Evolutionary conservation across 106 monocot genomes (phyloP), one percentile per base, ranked within the genome.

Genomic region (Phalaenopsis aphrodite): DNA sequence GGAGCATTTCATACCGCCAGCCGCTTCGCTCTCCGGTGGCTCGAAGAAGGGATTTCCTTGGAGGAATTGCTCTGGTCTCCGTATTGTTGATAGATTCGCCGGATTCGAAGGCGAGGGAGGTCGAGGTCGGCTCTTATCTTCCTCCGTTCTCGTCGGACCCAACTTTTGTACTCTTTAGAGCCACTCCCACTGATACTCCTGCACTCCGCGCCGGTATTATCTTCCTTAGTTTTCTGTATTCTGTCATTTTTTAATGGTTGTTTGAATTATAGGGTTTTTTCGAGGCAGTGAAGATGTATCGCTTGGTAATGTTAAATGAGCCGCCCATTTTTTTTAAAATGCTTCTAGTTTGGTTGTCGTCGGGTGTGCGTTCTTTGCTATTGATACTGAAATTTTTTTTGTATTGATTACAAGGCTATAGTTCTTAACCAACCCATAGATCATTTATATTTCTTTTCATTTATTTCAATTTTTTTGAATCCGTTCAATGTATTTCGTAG

Each of bases 121-220:
- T 98, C 24, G 92, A 87, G 75, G 97, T 98, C 14, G 97, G 97
- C 11, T 81, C 94, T 8, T 94, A 89, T 80, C 85, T 98, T n/a
- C 92, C 94, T 18, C 75, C 57, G 52, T 52, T 52, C 18, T 86
- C 87, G 3, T 86, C 87, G 18, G 84, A 94, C 78, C 92, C 97
- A 2, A 69, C 84, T 38, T 97, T 97, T 81, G 97, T 97, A 17
- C 61, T 92, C 75, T 97, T 97, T 87, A 87, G 88, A 72, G 94
- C 97, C 61, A 88, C 87, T 19, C 18, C 94, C 1, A 92, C 85
- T 72, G 97, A 97, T 55, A 97, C 97, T 43, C 97, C 97, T 24
- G 97, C 97, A 37, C 97, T 97, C 43, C 94, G 97, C 61, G 97
- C 97, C 30, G 96, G 96, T 96, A 86, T 49, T 71, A n/a, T 48